Base-by-base conservation (phyloP, 345 rosid genomes). In the Linum usitatissimum region DNA sequence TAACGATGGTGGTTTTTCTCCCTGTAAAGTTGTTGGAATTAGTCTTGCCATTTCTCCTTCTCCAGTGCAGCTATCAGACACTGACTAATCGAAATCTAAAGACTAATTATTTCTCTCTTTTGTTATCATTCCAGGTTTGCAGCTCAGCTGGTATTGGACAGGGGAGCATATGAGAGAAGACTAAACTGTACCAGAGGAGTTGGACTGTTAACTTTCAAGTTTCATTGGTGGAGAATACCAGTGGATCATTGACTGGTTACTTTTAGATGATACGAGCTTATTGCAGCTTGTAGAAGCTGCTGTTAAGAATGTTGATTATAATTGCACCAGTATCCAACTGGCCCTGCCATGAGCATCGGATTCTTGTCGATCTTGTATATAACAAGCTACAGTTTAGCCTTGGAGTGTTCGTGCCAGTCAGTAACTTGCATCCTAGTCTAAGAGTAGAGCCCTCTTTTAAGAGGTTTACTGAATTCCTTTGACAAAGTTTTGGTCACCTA, bases 251-350 rank as follows among this genome's bases (percentile, higher is more conserved):
- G 57, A 66, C 34, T 72, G 67, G 59, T 76, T 59, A 30, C 49
- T 64, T 64, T 66, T 81, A 71, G 83, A 87, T 80, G 89, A 74
- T 71, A 75, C 66, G 53, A 55, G 77, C 71, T 70, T 69, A 75
- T 77, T 65, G 89, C 90, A 84, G 90, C 90, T 87, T 79, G 61
- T 79, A 81, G 82, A 77, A 84, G 90, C 90, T 87, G 88, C 88
- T 66, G 69, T 40, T 57, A 74, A 87, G 85, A 76, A 91, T 91
- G 98, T 80, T 88, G 83, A 75, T 72, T 67, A 71, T 58, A 73
- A 71, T 74, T 72, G 73, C 78, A 76, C 61, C 68, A 66, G 74
- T 71, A 71, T 82, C 64, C 72, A 70, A 76, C 72, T 74, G 73
- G 62, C 71, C 76, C 34, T 77, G 79, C 68, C 36, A 85, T 78